Evolutionary conservation across 768 basidiomycete genomes (phyloP).

Genomic region (Pisolithus albus): DNA sequence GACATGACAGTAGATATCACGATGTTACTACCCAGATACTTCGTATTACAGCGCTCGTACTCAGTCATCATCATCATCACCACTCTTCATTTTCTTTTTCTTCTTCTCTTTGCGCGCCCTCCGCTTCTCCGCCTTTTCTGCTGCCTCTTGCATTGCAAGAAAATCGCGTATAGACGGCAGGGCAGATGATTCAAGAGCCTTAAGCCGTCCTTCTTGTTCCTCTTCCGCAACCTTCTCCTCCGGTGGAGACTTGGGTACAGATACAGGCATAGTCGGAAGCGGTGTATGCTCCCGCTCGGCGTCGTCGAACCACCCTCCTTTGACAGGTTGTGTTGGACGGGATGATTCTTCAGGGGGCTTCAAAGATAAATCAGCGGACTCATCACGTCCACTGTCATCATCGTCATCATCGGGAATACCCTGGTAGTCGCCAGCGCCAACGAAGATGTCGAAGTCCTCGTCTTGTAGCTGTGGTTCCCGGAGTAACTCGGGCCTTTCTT

Average conservation of each 20-base stretch:
- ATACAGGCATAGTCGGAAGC: not conserved
- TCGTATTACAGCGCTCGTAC: not conserved
- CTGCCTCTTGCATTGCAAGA: conserved; percentile 68
- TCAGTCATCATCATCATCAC: conserved; percentile 27
- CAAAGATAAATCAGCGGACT: not conserved
- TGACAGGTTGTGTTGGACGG: conserved; percentile 2
- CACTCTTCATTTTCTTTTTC: conserved; percentile 34
- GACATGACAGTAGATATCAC: conserved; percentile 2
- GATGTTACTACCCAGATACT: conserved; percentile 2
- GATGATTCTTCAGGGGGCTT: not conserved
- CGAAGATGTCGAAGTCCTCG: conserved; percentile 85
- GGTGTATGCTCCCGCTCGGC: conserved; percentile 23
- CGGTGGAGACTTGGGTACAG: conserved; percentile 10
- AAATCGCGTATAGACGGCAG: conserved; percentile 80
- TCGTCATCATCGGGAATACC: conserved; percentile 57
- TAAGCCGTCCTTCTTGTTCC: conserved; percentile 48
- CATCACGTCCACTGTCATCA: conserved; percentile 32
- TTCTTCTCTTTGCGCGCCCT: conserved; percentile 74
- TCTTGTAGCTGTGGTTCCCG: conserved; percentile 20
- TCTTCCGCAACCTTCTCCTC: conserved; percentile 22
- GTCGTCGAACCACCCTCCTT: conserved; percentile 43
- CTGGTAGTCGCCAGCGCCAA: conserved; percentile 76
- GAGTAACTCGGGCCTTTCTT: conserved; percentile 5
- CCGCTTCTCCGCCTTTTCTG: conserved; percentile 58
- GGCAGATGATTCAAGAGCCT: conserved; percentile 71